These are phyloP conservation scores for Hypoxylon cercidicola DNA, from an alignment of 495 filamentous ascomycete species.

Conservation along the genomic window DNA sequence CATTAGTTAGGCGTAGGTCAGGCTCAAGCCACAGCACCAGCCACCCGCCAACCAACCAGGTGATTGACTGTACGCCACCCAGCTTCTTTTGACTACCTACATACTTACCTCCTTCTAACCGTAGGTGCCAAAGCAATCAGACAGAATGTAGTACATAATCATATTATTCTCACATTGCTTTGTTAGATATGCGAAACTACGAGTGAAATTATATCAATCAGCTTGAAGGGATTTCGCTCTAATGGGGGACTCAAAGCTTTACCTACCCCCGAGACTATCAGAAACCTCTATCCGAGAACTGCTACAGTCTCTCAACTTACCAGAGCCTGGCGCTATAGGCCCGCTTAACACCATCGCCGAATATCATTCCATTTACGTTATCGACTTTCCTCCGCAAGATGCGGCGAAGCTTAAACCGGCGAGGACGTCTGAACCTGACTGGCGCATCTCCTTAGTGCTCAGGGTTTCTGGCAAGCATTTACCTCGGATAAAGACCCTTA, in stretches of 20 bases:
- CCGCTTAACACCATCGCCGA: constrained; percentile 7
- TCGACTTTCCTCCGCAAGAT: background rate
- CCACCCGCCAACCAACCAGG: too few relatives aligned
- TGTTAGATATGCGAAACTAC: too few relatives aligned
- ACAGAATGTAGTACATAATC: too few relatives aligned
- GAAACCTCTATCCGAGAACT: background rate
- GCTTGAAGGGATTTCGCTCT: too few relatives aligned
- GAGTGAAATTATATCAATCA: too few relatives aligned
- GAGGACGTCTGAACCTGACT: background rate
- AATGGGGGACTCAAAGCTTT: background rate
- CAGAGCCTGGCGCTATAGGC: background rate
- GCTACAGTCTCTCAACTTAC: background rate
- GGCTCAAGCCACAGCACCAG: too few relatives aligned
- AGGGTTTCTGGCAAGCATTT: constrained; percentile 48
- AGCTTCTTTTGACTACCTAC: too few relatives aligned
- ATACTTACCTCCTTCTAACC: too few relatives aligned
- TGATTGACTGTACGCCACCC: too few relatives aligned
- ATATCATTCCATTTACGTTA: constrained; percentile 39
- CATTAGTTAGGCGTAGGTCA: too few relatives aligned
- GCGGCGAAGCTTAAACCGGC: background rate
- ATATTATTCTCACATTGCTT: too few relatives aligned
- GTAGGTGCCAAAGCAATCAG: too few relatives aligned
- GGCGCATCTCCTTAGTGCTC: constrained; percentile 40
- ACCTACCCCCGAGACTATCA: background rate
- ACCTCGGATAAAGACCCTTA: constrained; percentile 49